Base-by-base conservation (phyloP, 257 asterid species). In the Misopates orontium region DNA sequence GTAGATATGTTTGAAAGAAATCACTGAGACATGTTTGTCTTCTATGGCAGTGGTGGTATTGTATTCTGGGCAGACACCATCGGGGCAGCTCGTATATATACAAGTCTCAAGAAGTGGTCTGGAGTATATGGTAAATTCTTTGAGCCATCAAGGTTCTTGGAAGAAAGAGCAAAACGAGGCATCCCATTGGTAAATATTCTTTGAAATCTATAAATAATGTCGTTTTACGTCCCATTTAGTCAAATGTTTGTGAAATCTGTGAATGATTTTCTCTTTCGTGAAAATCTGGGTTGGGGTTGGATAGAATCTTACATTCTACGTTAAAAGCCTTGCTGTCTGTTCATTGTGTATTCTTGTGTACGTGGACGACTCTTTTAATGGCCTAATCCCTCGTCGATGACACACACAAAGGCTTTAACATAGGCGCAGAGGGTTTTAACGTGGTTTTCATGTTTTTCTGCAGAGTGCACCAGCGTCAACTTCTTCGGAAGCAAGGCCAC, bases 61-160 rank as follows among this genome's bases (percentile, higher is more conserved):
- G 62, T 94, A 63, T 94, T 82, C 84, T 94, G 99, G 99, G 99
- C 96, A 8, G 99, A 94, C 82, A 76, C 83, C 28, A 73, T 94
- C 64, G 99, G 99, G 15, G 97, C 96, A 64, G 86, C 74, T 71
- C 76, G 73, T 68, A 75, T 94, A 64, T 82, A 84, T 72, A 82
- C 60, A 76, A 88, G 95, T 64, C 97, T 94, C 69, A 75, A 62
- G 73, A 86, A 81, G 74, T 91, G 97, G 98, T 77, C 82, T 71
- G 86, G 80, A 64, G 28, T 65, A 48, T 85, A 86, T 71, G 99
- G 99, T 19, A 74, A 73, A 73, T 86, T 88, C 76, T 94, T 84
- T 77, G 81, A 48, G 77, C 99, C 99, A 19, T 86, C 99, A 19
- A 85, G 70, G 56, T 88, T 68, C 80, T 76, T 94, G 84, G 89